These are phyloP conservation scores for Protea cynaroides DNA, from an alignment of 164 flowering plant species.

Conservation along the genomic window DNA sequence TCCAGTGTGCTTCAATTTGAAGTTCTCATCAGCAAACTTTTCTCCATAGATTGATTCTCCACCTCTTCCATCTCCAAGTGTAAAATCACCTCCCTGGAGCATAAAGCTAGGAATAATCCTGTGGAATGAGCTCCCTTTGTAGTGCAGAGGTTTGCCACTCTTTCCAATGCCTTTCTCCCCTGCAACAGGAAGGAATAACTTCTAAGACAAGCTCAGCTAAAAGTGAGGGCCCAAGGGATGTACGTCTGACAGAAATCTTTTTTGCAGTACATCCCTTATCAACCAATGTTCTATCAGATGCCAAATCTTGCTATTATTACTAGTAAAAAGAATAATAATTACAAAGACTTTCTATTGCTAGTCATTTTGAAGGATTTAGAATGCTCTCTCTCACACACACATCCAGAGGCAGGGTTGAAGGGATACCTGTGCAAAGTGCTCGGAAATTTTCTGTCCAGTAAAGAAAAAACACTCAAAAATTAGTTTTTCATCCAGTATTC, in stretches of 20 bases:
- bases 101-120: conserved; percentile 97
- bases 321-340: background rate
- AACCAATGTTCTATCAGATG: too few species aligned
- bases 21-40: conserved; percentile 90
- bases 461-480: conserved; percentile 4
- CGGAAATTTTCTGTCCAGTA: conserved; percentile 74
- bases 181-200: conserved; percentile 14
- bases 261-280: too few species aligned
- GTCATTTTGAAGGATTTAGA: background rate
- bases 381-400: too few species aligned
- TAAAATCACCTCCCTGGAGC: conserved; percentile 98
- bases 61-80: conserved; percentile 90
- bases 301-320: too few species aligned
- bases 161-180: conserved; percentile 89
- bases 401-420: background rate
- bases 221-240: too few species aligned
- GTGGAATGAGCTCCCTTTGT: conserved; percentile 84
- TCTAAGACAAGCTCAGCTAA: too few species aligned
- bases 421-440: conserved; percentile 86
- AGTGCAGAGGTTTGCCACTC: conserved; percentile 90
- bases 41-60: conserved; percentile 95
- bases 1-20: conserved; percentile 94
- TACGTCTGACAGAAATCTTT: too few species aligned
- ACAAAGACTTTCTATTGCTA: background rate
- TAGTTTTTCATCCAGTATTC: background rate